Evolutionary conservation across 768 basidiomycete species (phyloP).

Genomic region (Suillus subluteus): DNA sequence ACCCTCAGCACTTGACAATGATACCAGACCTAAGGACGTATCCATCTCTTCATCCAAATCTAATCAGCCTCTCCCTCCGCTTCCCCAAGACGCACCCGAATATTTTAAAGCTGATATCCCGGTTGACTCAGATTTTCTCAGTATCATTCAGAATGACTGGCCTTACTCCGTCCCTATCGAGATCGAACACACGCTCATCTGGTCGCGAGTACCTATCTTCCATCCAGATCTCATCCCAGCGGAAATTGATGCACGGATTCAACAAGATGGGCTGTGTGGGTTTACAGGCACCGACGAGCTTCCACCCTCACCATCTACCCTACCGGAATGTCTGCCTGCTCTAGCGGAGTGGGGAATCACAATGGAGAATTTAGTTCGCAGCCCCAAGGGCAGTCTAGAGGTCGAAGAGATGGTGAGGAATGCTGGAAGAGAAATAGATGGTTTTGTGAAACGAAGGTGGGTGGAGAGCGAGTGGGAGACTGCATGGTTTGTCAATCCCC

Average conservation of each 20-base stretch:
- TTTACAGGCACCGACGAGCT: conserved; percentile 67
- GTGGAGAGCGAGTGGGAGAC: conserved; percentile 80
- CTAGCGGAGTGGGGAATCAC: conserved; percentile 75
- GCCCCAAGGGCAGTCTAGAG: conserved; percentile 50
- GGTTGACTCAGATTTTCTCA: conserved; percentile 49
- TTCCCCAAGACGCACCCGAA: conserved; percentile 43
- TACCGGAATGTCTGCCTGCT: conserved; percentile 60
- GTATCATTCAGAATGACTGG: conserved; percentile 85
- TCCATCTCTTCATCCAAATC: not conserved
- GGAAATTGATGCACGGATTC: conserved; percentile 57
- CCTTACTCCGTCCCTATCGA: conserved; percentile 85
- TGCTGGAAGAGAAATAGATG: conserved; percentile 61
- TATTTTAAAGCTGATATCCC: conserved; percentile 74
- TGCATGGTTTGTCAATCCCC: conserved; percentile 91
- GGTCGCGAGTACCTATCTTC: conserved; percentile 76
- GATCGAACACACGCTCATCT: conserved; percentile 76
- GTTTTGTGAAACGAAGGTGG: conserved; percentile 72
- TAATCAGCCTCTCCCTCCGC: conserved; percentile 27
- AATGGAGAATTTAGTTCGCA: conserved; percentile 58
- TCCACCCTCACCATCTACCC: conserved; percentile 61
- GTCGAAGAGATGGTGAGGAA: conserved; percentile 53
- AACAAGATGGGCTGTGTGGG: conserved; percentile 81
- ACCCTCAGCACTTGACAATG: conserved; percentile 50
- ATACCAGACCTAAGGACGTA: not conserved
- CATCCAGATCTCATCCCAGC: conserved; percentile 58